phyloP scores from a whole-genome alignment of 2,329 filamentous ascomycete species.

The Hymenoscyphus occultus region DNA sequence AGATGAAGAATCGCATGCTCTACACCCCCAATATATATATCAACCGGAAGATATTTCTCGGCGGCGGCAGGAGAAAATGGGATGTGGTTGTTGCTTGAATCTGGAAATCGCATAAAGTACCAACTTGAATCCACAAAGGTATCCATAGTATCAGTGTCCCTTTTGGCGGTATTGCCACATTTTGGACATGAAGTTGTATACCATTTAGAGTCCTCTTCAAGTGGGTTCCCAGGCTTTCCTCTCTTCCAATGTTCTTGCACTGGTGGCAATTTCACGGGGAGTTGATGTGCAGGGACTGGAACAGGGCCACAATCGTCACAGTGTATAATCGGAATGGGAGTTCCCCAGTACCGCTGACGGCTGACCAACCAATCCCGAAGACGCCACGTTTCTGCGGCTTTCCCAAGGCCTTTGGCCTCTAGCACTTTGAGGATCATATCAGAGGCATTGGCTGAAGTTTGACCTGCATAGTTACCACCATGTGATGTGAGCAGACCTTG shows the following conservation, averaged over 20 bases:
- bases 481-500: slow-evolving; percentile 66
- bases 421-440: slow-evolving; percentile 57
- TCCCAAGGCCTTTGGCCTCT: slow-evolving; percentile 52
- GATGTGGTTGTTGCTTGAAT: slow-evolving; percentile 60
- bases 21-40: slow-evolving; percentile 85
- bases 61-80: slow-evolving; percentile 62
- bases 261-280: slow-evolving; percentile 73
- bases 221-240: slow-evolving; percentile 71
- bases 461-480: slow-evolving; percentile 62
- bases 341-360: slow-evolving; percentile 89
- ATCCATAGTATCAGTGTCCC: slow-evolving; percentile 94
- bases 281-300: slow-evolving; percentile 70
- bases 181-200: slow-evolving; percentile 72
- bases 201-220: slow-evolving; percentile 71
- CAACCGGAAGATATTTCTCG: slow-evolving; percentile 64
- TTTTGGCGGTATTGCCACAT: slow-evolving; percentile 66
- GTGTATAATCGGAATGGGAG: slow-evolving; percentile 86
- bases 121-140: slow-evolving; percentile 95
- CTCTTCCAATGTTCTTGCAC: slow-evolving; percentile 66
- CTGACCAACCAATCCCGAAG: slow-evolving; percentile 88
- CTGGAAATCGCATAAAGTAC: slow-evolving; percentile 82
- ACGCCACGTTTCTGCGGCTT: slow-evolving; percentile 69
- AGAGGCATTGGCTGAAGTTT: slow-evolving; percentile 61
- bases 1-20: slow-evolving; percentile 90
- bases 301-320: slow-evolving; percentile 74